These are phyloP conservation scores for Neopestalotiopsis sp. DNA, from an alignment of 2,329 filamentous ascomycete species.

Conservation along the genomic window DNA sequence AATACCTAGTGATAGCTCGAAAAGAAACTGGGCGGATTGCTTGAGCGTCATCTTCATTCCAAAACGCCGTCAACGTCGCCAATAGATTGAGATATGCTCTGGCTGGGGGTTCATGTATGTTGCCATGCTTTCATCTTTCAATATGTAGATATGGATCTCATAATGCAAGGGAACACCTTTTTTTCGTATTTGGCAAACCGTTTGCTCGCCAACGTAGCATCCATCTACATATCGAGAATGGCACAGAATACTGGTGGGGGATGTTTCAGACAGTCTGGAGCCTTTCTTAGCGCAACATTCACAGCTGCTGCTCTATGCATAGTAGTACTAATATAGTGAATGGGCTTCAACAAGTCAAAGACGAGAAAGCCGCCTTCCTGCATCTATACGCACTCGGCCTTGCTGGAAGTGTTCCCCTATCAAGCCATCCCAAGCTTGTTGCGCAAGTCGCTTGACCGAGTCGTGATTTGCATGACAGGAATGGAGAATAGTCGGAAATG, in stretches of 20 bases:
- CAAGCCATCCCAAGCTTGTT: neutral
- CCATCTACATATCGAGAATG: too few relatives aligned
- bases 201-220: neutral
- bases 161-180: neutral
- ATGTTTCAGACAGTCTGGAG: slow-evolving; percentile 2
- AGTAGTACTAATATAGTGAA: neutral
- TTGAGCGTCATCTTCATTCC: neutral
- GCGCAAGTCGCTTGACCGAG: neutral
- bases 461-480: neutral
- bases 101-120: neutral
- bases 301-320: neutral
- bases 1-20: neutral
- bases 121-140: neutral
- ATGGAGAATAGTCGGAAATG: neutral
- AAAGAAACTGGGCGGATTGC: neutral
- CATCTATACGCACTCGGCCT: neutral
- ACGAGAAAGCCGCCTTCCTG: neutral
- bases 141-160: neutral
- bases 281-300: neutral
- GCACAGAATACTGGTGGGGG: neutral
- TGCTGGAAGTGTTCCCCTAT: slow-evolving; percentile 14
- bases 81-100: neutral
- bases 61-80: neutral
- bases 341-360: neutral
- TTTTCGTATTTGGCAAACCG: neutral